phyloP scores from a whole-genome alignment of 2,329 filamentous ascomycete genomes.

The Penicillium sp. region DNA sequence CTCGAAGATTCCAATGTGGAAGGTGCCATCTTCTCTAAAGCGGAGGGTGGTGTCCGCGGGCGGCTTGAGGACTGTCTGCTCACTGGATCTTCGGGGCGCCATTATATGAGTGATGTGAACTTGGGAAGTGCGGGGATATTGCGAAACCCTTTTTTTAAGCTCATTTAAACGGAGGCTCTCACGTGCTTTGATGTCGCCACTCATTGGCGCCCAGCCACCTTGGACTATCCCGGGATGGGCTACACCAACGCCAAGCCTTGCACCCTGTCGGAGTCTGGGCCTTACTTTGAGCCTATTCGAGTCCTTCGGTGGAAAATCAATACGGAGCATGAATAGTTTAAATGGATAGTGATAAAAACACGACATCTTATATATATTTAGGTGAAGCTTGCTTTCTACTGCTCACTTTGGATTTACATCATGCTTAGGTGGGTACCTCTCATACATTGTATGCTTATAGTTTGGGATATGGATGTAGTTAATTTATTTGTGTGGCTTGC shows the following conservation, averaged over 20 bases:
- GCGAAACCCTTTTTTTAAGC: not conserved
- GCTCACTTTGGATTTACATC: no score
- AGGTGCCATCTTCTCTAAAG: slow-evolving; percentile 33
- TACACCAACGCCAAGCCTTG: not conserved
- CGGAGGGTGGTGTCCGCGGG: slow-evolving; percentile 13
- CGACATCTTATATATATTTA: no score
- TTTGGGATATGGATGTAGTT: no score
- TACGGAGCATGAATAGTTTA: no score
- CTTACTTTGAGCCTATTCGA: no score
- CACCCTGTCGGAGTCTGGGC: not conserved
- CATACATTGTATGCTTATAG: no score
- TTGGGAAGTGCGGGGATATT: not conserved
- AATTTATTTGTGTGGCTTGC: no score
- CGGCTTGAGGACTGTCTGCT: not conserved
- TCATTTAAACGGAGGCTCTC: not conserved
- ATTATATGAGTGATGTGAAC: not conserved
- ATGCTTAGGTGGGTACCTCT: no score
- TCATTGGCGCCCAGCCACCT: not conserved
- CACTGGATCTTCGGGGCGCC: not conserved
- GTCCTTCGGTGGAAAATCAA: no score
- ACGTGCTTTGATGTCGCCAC: not conserved
- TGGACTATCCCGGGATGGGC: not conserved
- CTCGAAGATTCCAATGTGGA: slow-evolving; percentile 62
- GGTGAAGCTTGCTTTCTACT: no score
- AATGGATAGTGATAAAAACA: no score